phyloP scores from a whole-genome alignment of 1,284 basidiomycete species.

The Moniliella sp. region DNA sequence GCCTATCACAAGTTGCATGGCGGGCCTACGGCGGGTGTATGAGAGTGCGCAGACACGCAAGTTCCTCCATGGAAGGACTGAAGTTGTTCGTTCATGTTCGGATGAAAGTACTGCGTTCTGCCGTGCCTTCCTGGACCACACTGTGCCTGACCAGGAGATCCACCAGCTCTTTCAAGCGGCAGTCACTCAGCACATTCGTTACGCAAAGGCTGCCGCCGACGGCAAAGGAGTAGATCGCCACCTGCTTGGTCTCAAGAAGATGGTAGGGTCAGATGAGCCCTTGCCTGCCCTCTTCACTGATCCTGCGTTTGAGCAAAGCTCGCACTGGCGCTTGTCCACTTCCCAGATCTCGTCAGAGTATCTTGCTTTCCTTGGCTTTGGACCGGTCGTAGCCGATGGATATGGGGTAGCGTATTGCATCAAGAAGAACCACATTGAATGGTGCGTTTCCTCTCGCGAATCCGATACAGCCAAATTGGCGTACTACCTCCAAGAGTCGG shows the following conservation, averaged over 20 bases:
- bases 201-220: conserved; percentile 72
- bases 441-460: conserved; percentile 70
- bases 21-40: conserved; percentile 67
- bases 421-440: conserved; percentile 63
- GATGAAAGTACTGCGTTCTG: conserved; percentile 65
- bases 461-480: conserved; percentile 39
- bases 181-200: conserved; percentile 59
- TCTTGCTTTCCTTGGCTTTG: conserved; percentile 88
- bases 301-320: conserved; percentile 48
- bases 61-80: conserved; percentile 72
- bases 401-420: conserved; percentile 84
- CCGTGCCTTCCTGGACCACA: conserved; percentile 58
- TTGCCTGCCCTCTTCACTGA: conserved; percentile 62
- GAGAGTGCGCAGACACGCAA: conserved; percentile 85
- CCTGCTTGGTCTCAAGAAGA: conserved; percentile 69
- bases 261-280: conserved; percentile 53
- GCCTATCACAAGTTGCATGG: conserved; percentile 62
- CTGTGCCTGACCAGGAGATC: conserved; percentile 41
- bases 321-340: conserved; percentile 79
- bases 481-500: conserved; percentile 34
- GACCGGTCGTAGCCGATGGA: conserved; percentile 63
- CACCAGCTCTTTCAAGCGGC: conserved; percentile 56
- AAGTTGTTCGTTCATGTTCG: conserved; percentile 71
- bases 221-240: conserved; percentile 88
- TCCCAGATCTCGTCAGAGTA: conserved; percentile 62